Conservation (phyloP, 108 stramenopile species). For the Conticribra guillardii region DNA sequence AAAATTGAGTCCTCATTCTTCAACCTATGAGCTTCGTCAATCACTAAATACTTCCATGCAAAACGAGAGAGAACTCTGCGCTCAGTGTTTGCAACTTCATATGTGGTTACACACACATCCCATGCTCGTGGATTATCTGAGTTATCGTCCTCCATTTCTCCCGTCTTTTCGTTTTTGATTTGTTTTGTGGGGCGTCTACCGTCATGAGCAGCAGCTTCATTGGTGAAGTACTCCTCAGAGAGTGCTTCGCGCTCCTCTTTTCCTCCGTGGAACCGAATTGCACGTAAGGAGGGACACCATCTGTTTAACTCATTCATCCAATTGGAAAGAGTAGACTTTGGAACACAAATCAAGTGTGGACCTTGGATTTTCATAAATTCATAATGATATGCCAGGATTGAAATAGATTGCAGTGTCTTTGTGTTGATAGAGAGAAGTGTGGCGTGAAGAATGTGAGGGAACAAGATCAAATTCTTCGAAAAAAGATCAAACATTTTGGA, state of each 20-base stretch:
- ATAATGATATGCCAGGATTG: conserved; percentile 90
- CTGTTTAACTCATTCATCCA: conserved; percentile 98
- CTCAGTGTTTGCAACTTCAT: conserved; percentile 95
- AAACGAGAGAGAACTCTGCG: conserved; percentile 77
- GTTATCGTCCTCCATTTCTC: conserved; percentile 85
- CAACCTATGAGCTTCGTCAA: conserved; percentile 99
- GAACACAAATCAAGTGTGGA: conserved; percentile 97
- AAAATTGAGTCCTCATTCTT: conserved; percentile 96
- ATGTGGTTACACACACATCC: conserved; percentile 97
- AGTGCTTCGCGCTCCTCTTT: conserved; percentile 85
- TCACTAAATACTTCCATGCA: conserved; percentile 96
- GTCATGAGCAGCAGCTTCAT: conserved; percentile 82
- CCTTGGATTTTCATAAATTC: conserved; percentile 73
- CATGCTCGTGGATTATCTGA: conserved; percentile 84
- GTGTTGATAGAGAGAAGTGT: background rate
- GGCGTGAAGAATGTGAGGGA: too few relatives aligned
- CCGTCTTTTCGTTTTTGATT: conserved; percentile 58
- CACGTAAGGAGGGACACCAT: conserved; percentile 94
- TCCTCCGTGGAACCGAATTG: conserved; percentile 91
- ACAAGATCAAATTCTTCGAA: too few relatives aligned
- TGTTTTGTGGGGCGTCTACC: conserved; percentile 75
- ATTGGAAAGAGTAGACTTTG: conserved; percentile 97
- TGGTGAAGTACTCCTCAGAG: conserved; percentile 76
- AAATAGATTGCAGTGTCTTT: conserved; percentile 96
- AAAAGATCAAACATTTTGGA: too few relatives aligned